Percentiles rank a stretch among this genome's conserved stretches.
Conservation (phyloP, 1,284 basidiomycete genomes). For the Papiliotrema flavescens region DNA sequence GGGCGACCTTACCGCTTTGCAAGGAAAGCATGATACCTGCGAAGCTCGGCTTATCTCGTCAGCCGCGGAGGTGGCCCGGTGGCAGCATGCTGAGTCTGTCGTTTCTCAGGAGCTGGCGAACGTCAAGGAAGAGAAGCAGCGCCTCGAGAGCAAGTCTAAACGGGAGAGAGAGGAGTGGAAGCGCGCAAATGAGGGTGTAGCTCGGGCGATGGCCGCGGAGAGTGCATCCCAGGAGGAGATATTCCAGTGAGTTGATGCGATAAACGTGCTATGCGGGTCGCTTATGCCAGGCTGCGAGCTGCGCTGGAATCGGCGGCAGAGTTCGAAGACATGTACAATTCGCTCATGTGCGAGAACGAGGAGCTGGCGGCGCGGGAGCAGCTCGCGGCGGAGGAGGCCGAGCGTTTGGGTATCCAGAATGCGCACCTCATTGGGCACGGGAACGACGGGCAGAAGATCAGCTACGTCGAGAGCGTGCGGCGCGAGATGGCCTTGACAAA, state of each 20-base stretch:
- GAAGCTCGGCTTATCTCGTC: not conserved
- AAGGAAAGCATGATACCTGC: slow-evolving; percentile 17
- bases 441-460: slow-evolving; percentile 33
- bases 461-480: slow-evolving; percentile 33
- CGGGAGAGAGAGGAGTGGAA: slow-evolving; percentile 24
- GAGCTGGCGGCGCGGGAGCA: slow-evolving; percentile 21
- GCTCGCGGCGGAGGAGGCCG: slow-evolving; percentile 25
- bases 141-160: slow-evolving; percentile 10
- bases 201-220: slow-evolving; percentile 27
- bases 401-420: slow-evolving; percentile 24
- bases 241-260: slow-evolving; percentile 25
- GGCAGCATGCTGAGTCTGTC: slow-evolving; percentile 5
- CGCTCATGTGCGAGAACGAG: slow-evolving; percentile 17
- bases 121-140: slow-evolving; percentile 9
- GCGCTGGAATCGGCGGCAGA: slow-evolving; percentile 12
- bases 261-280: not conserved
- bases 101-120: slow-evolving; percentile 6
- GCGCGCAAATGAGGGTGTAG: slow-evolving; percentile 24
- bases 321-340: slow-evolving; percentile 23
- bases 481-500: slow-evolving; percentile 32
- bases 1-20: slow-evolving; percentile 5
- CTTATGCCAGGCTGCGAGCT: slow-evolving; percentile 18
- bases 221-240: slow-evolving; percentile 36
- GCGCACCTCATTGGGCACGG: slow-evolving; percentile 27
- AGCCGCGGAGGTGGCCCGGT: slow-evolving; percentile 6